Percentiles rank a stretch among this genome's conserved stretches.
These are phyloP conservation scores for Phytophthora fragariae DNA, from an alignment of 352 stramenopile species.

Conservation along the genomic window DNA sequence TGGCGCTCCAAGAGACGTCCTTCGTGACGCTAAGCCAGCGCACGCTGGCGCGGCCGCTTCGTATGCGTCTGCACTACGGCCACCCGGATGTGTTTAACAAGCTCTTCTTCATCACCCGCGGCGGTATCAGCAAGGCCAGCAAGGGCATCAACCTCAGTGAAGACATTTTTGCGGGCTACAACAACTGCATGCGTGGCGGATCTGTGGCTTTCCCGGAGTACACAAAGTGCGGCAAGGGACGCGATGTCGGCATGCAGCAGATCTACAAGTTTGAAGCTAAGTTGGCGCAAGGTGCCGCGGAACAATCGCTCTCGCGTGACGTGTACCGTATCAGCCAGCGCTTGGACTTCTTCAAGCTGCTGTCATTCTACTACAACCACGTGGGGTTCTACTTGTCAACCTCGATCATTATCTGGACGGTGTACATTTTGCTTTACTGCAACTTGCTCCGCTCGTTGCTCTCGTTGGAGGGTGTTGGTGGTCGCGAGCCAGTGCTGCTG, in stretches of 20 bases:
- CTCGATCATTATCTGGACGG: constrained; percentile 97
- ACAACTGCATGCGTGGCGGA: constrained; percentile 97
- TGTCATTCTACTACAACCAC: constrained; percentile 99
- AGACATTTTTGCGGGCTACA: constrained; percentile 99
- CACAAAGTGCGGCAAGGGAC: constrained; percentile 98
- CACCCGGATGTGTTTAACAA: constrained; percentile 99
- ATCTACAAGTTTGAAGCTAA: constrained; percentile 99
- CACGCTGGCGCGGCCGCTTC: constrained; percentile 95
- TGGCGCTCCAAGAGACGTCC: constrained; percentile 98
- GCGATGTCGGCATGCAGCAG: constrained; percentile 99
- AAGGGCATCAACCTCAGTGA: constrained; percentile 99
- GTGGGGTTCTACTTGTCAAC: constrained; percentile 99
- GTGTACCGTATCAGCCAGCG: constrained; percentile 97
- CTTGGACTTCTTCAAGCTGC: constrained; percentile 98
- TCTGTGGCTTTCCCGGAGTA: constrained; percentile 99
- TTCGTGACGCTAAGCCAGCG: constrained; percentile 99
- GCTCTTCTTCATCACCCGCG: constrained; percentile 98
- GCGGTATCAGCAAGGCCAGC: constrained; percentile 98
- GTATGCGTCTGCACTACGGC: constrained; percentile 98
- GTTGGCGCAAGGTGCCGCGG: constrained; percentile 96
- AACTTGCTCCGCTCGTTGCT: constrained; percentile 95
- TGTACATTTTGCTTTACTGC: constrained; percentile 98
- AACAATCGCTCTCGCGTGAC: constrained; percentile 98
- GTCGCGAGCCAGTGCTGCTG: constrained; percentile 93
- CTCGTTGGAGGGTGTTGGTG: constrained; percentile 92